Percentiles rank a stretch among this genome's conserved stretches.
Evolutionary conservation across 164 flowering plant genomes (phyloP).

Genomic region (Malania oleifera): DNA sequence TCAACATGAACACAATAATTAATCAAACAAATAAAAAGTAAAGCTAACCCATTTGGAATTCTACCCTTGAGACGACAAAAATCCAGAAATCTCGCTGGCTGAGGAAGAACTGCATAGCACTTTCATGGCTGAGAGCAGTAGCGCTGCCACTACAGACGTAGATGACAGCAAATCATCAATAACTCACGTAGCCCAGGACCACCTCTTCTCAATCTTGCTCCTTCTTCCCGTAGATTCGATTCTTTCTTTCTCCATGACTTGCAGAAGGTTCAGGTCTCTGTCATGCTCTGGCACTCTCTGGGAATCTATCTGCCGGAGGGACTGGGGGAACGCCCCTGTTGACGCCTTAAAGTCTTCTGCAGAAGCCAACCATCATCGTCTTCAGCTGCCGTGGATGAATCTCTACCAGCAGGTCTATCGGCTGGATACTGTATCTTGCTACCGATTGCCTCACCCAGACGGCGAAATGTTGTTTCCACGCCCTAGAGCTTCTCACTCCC

Average conservation of each 20-base stretch:
- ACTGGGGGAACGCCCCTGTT: background rate
- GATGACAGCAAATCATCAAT: too few relatives aligned
- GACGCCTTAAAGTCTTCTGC: background rate
- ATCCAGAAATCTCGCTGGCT: too few relatives aligned
- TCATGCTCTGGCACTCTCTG: background rate
- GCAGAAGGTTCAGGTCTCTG: background rate
- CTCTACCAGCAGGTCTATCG: background rate
- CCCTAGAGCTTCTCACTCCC: background rate
- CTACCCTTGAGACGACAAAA: too few relatives aligned
- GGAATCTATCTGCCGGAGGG: background rate
- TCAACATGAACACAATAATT: too few relatives aligned
- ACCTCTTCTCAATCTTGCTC: background rate
- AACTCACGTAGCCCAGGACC: background rate
- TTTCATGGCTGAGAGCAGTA: too few relatives aligned
- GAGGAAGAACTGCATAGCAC: too few relatives aligned
- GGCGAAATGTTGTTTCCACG: background rate
- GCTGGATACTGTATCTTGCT: background rate
- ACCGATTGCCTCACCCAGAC: background rate
- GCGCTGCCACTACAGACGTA: too few relatives aligned
- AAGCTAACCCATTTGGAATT: too few relatives aligned
- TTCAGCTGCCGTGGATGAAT: background rate
- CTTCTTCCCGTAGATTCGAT: slow-evolving; percentile 1
- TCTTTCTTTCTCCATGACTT: background rate
- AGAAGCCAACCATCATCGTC: background rate
- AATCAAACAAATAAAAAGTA: too few relatives aligned